Evolutionary conservation across 306 rosid genomes (phyloP), one percentile per base, ranked within the genome.

Genomic region (Mucuna pruriens): DNA sequence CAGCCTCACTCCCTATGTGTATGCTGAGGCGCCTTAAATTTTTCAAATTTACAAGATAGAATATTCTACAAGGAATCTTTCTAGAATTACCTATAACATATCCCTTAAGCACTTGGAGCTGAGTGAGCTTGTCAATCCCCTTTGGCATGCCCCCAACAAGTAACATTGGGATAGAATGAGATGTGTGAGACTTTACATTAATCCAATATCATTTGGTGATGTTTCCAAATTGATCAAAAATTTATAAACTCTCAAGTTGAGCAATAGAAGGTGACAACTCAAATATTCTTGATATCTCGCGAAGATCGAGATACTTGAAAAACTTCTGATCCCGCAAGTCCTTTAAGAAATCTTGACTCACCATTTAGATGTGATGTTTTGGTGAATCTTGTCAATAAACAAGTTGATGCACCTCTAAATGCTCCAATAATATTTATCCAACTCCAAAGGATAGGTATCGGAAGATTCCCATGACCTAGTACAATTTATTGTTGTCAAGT

Each of bases 101-200:
- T 12, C 91, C 91, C 55, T 88, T 83, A 5, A 88, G 84, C 0
- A 83, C 89, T 83, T 83, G 84, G 2, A 88, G 83, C 0, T 80
- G 40, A 1, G 57, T 19, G 23, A 88, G 87, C 0, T 54, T 62
- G 0, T 72, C 67, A 5, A 88, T 23, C 22, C 87, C 91, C 61
- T 54, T 80, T 0, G 91, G 91, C 81, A 83, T 73, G 44, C 40
- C 55, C 1, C 87, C 26, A 88, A 65, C 45, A 88, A 16, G 69
- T 80, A 85, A 70, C 89, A 88, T 8, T 83, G 71, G 0, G 87
- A 83, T 4, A 88, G n/a, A 74, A 83, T 83, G 12, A 85, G 46
- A 31, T 83, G 91, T 0, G 87, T 88, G 12, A 88, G 87, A 29
- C 44, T 80, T 71, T 5, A 34, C 31, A 88, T 58, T 1, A 42